Evolutionary conservation across 2,329 filamentous ascomycete species (phyloP), one percentile per base, ranked within the genome.

Genomic region (Cercospora citrullina): DNA sequence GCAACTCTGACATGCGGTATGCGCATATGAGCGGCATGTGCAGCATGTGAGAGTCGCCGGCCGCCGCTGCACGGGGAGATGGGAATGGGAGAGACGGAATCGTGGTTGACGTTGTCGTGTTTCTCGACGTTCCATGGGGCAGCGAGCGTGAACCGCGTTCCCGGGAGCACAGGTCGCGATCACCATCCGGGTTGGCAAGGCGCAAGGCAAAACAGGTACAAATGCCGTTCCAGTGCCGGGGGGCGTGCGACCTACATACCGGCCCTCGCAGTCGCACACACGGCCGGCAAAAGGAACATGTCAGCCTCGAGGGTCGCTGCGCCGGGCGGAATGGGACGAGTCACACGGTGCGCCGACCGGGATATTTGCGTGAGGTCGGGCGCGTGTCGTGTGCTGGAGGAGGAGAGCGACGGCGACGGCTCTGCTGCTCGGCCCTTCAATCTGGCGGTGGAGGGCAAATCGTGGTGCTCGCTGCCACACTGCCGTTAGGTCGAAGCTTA

Each of bases 181-280:
- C 59, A 42, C 10, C 59, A 21, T 39, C 59, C 59, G 59, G 59
- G 33, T 42, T 61, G 59, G 10, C 18, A 51, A 51, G 45, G 45
- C 45, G 45, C 26, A 51, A 14, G 36, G 36, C 36, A 51, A 61
- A 28, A 26, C 30, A 61, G 59, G 60, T 53, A 36, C 60, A 53
- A 63, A 51, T 63, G 60, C 60, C 60, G 60, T 8, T 36, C 18
- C 60, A 63, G 23, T 63, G 60, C 60, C 60, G 60, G 42, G 60
- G 53, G 26, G 45, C 16, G 10, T n/a, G 26, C 14, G 23, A 39
- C 33, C 33, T 39, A 26, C 26, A n/a, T 26, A 9, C 26, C 26
- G 14, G 23, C 7, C 2, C 58, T 18, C 31, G 18, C 10, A 21
- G n/a, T 36, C 21, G 58, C 18, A 60, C 58, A 26, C 18, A 18